Conservation (phyloP, 1,284 basidiomycete species). For the Rhodotorula sp. region DNA sequence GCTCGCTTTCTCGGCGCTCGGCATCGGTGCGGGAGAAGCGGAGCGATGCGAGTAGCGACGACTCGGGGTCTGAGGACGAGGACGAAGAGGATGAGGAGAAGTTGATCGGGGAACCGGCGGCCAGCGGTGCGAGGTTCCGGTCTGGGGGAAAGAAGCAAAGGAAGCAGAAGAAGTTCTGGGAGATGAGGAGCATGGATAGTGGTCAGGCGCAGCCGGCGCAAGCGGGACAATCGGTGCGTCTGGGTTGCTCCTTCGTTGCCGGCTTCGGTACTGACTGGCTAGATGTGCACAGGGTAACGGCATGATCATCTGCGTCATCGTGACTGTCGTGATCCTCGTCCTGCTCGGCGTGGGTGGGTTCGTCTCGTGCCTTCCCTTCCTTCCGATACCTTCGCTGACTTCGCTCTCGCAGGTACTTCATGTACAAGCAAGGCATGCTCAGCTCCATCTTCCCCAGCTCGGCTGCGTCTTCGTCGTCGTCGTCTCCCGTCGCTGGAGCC, state of each 20-base stretch:
- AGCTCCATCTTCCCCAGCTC: not conserved
- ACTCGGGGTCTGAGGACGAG: not conserved
- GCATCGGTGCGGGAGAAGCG: not conserved
- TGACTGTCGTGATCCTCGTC: not conserved
- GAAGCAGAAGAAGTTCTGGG: slow-evolving; percentile 14
- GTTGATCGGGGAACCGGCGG: slow-evolving; percentile 7
- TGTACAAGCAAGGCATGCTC: slow-evolving; percentile 2
- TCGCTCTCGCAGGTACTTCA: slow-evolving; percentile 1
- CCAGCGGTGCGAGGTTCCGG: not conserved
- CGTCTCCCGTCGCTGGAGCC: not conserved
- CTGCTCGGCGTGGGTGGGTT: not conserved
- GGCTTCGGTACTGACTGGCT: no score
- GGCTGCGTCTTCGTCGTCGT: not conserved
- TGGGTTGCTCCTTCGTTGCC: not conserved
- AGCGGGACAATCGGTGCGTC: not conserved
- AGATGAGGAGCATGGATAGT: slow-evolving; percentile 7
- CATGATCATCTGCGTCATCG: not conserved
- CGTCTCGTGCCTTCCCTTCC: not conserved
- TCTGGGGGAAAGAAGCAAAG: not conserved
- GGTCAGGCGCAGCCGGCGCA: not conserved
- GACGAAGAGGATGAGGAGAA: slow-evolving; percentile 31
- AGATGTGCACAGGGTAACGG: not conserved
- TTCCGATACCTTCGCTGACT: no score
- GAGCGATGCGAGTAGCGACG: not conserved
- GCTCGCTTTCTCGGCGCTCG: not conserved